Conservation (phyloP, 1,284 basidiomycete species). For the Anthracocystis walkeri region DNA sequence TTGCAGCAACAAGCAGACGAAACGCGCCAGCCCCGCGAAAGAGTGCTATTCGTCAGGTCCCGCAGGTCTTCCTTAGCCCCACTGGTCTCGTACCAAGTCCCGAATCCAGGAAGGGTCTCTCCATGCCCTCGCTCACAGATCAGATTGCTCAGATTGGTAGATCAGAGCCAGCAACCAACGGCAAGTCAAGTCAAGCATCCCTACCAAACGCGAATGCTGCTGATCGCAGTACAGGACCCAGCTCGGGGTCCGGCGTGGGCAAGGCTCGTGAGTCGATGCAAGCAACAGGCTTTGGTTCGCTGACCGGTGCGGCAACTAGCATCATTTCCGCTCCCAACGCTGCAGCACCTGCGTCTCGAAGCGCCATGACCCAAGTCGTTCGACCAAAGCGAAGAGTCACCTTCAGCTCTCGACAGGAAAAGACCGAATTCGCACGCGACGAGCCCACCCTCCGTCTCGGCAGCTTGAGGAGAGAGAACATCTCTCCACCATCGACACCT, state of each 20-base stretch:
- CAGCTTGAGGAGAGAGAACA: constrained; percentile 41
- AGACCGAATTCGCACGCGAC: constrained; percentile 52
- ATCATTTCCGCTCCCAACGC: constrained; percentile 20
- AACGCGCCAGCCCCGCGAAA: constrained; percentile 58
- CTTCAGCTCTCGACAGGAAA: constrained; percentile 54
- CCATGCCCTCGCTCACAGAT: constrained; percentile 42
- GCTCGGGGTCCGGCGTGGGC: constrained; percentile 8
- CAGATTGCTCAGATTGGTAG: constrained; percentile 45
- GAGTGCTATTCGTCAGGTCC: constrained; percentile 59
- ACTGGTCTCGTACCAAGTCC: constrained; percentile 59
- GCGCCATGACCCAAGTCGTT: constrained; percentile 42
- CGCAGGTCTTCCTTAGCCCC: constrained; percentile 61
- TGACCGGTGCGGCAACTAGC: constrained; percentile 28
- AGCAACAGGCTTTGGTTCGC: constrained; percentile 21
- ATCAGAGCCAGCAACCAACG: constrained; percentile 11
- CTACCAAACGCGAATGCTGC: constrained; percentile 20
- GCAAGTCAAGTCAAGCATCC: constrained; percentile 26
- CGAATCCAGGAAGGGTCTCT: constrained; percentile 39
- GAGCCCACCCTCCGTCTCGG: constrained; percentile 54
- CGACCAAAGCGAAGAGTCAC: constrained; percentile 53
- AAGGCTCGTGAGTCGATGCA: constrained; percentile 32
- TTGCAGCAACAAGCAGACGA: constrained; percentile 38
- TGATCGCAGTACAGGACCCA: constrained; percentile 1
- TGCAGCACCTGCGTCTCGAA: constrained; percentile 20
- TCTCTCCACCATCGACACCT: constrained; percentile 39